Base-by-base conservation (phyloP, 176 grass and related monocot genomes). In the Panicum miliaceum region DNA sequence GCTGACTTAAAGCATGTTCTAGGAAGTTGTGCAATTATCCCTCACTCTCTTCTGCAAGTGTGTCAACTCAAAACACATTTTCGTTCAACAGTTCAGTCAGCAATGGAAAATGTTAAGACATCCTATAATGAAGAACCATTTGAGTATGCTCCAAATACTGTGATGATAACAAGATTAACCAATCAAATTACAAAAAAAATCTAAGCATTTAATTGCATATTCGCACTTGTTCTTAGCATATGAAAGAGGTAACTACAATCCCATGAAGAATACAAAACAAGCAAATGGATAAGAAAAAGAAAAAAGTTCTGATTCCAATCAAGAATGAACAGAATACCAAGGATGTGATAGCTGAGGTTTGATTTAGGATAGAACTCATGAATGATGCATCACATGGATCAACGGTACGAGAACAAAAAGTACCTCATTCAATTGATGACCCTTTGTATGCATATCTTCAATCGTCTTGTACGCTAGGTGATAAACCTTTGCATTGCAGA, bases 391-490 rank as follows among this genome's bases (percentile, higher is more conserved):
- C 26, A 52, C 62, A 86, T 9, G 76, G 20, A 38, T 74, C 58
- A 83, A 82, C 63, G 18, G 63, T 70, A 58, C 6, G 32, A 54
- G 60, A 73, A 68, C n/a, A 16, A 53, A 75, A 86, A 32, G 29
- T 90, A 98, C 96, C 93, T 95, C 93, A 76, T 95, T 93, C 50
- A 98, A 48, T 85, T 92, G 89, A 93, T 93, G 85, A 29, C 87
- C 87, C 83, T 93, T 98, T 26, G 81, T 72, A 95, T 95, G 86
- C 96, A 98, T 98, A 75, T 98, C 96, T 81, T 94, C 91, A 90
- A 92, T 87, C 6, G 91, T 95, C 83, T 88, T 91, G 85, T 89
- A 98, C 82, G 93, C 91, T 75, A 98, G 91, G 68, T 95, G 96
- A 83, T 95, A 94, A 68, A 98, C 82, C 63, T 92, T 95, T 85